These are phyloP conservation scores for Scheffersomyces insectosa DNA, from an alignment of 1,139 yeast species.

Conservation along the genomic window DNA sequence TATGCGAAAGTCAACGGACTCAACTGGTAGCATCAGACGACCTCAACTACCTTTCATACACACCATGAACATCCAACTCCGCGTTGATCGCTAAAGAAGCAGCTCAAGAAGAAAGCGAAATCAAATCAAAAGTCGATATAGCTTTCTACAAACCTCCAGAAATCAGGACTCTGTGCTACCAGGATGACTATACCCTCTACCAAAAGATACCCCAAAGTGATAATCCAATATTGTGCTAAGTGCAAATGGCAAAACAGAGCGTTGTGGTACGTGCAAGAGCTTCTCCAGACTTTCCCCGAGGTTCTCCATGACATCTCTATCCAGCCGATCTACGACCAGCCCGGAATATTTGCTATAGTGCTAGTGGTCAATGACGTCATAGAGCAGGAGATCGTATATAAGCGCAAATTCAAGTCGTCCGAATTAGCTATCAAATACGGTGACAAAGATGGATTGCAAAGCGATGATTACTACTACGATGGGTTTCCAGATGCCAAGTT, in stretches of 20 bases:
- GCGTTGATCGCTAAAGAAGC: no score
- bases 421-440: slow-evolving; percentile 18
- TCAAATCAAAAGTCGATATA: no score
- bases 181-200: neutral
- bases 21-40: no score
- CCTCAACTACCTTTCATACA: no score
- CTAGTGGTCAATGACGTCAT: slow-evolving; percentile 12
- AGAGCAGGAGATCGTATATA: slow-evolving; percentile 28
- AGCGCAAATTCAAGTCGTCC: slow-evolving; percentile 37
- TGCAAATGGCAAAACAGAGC: slow-evolving; percentile 54
- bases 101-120: no score
- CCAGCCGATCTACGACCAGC: slow-evolving; percentile 38
- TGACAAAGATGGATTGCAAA: slow-evolving; percentile 22
- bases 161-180: neutral
- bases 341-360: slow-evolving; percentile 40
- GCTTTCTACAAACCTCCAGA: no score
- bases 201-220: slow-evolving; percentile 28
- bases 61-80: no score
- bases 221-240: slow-evolving; percentile 42
- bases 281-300: slow-evolving; percentile 44
- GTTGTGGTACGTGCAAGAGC: slow-evolving; percentile 47
- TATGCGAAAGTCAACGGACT: no score
- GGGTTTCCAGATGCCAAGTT: slow-evolving; percentile 51
- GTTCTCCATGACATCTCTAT: slow-evolving; percentile 38
- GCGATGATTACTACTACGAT: slow-evolving; percentile 36